These are phyloP conservation scores for Kodamaea sp. DNA, from an alignment of 1,139 yeast species.

Conservation along the genomic window DNA sequence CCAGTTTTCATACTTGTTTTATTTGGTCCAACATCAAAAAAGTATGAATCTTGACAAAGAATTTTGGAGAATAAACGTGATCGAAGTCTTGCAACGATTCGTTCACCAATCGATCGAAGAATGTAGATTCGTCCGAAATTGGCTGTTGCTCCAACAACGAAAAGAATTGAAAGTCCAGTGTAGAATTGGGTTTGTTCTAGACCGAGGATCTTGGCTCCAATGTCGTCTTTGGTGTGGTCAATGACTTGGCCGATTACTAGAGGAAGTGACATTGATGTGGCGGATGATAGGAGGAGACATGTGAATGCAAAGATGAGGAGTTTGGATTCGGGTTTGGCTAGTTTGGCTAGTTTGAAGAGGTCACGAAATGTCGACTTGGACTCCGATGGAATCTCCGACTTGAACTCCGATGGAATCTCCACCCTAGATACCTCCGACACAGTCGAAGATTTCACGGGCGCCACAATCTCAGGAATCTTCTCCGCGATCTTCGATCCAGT, in stretches of 20 bases:
- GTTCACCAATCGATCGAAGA: slow-evolving; percentile 77
- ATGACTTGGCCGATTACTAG: slow-evolving; percentile 72
- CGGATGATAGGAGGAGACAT: slow-evolving; percentile 54
- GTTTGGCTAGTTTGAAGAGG: slow-evolving; percentile 24
- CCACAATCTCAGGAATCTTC: too few species aligned
- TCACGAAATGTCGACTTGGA: slow-evolving; percentile 12
- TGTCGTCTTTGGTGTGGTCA: slow-evolving; percentile 37
- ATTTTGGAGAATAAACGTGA: slow-evolving; percentile 73
- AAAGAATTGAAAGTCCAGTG: slow-evolving; percentile 40
- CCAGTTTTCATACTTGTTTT: slow-evolving; percentile 68
- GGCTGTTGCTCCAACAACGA: slow-evolving; percentile 68
- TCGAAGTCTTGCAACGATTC: slow-evolving; percentile 78
- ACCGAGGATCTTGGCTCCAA: slow-evolving; percentile 36
- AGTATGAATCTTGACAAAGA: slow-evolving; percentile 83
- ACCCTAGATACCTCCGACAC: too few species aligned
- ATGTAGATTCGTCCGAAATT: slow-evolving; percentile 78
- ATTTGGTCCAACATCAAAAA: slow-evolving; percentile 74
- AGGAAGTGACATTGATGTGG: slow-evolving; percentile 65
- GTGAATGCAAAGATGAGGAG: slow-evolving; percentile 49
- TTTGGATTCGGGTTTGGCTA: slow-evolving; percentile 40
- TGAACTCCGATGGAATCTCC: neutral
- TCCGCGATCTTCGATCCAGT: too few species aligned
- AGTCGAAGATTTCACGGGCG: too few species aligned
- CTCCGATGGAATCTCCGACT: neutral
- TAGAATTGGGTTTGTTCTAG: slow-evolving; percentile 34